phyloP scores from a whole-genome alignment of 2,329 filamentous ascomycete species.

The Arthrobotrys entomopaga region DNA sequence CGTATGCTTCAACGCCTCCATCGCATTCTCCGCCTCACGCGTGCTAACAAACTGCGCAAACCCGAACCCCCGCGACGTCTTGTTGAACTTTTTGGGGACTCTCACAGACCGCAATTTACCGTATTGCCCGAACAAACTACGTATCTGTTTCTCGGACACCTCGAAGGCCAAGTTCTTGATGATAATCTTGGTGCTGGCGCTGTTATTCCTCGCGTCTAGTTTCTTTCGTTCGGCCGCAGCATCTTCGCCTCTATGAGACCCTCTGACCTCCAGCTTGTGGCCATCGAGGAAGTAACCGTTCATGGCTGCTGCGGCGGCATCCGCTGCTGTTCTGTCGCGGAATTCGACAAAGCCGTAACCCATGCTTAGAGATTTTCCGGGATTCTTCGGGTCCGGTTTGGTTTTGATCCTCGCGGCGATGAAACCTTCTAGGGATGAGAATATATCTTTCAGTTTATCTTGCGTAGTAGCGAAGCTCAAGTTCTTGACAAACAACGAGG shows the following conservation, averaged over 20 bases:
- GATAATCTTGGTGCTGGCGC: constrained; percentile 84
- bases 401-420: constrained; percentile 90
- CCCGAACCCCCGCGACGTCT: constrained; percentile 87
- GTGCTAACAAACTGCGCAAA: constrained; percentile 96
- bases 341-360: constrained; percentile 97
- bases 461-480: constrained; percentile 90
- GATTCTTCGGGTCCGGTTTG: constrained; percentile 89
- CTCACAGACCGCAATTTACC: constrained; percentile 92
- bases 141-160: constrained; percentile 89
- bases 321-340: constrained; percentile 77
- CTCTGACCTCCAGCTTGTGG: constrained; percentile 84
- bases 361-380: constrained; percentile 90
- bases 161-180: constrained; percentile 99
- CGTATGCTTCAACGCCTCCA: constrained; percentile 89
- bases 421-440: constrained; percentile 85
- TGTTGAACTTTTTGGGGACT: constrained; percentile 93
- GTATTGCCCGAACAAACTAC: constrained; percentile 73
- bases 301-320: constrained; percentile 84
- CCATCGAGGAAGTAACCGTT: constrained; percentile 87
- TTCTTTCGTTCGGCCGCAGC: constrained; percentile 85
- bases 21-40: constrained; percentile 87
- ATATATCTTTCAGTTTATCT: constrained; percentile 77
- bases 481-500: constrained; percentile 93
- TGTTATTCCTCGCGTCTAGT: constrained; percentile 84
- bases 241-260: constrained; percentile 86